Percentiles rank a stretch among this genome's conserved stretches.
These are phyloP conservation scores for Penicillium digitatum DNA, from an alignment of 2,329 filamentous ascomycete genomes.

Conservation along the genomic window DNA sequence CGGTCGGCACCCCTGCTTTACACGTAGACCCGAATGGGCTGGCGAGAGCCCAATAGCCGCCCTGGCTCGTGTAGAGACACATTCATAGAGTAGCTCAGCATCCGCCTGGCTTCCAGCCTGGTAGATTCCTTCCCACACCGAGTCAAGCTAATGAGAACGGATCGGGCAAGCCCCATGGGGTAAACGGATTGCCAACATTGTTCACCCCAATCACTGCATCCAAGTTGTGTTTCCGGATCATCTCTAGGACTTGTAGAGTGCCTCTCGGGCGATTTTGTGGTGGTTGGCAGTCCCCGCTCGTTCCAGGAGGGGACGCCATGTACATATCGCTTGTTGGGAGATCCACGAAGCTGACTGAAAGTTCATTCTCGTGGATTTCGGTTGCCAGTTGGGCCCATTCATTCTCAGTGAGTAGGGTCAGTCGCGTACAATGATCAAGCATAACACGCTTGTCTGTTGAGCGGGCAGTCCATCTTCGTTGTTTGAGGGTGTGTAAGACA, in stretches of 20 bases:
- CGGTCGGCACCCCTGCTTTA: slow-evolving; percentile 12
- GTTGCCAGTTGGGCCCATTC: slow-evolving; percentile 51
- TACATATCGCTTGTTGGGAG: slow-evolving; percentile 68
- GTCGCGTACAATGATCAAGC: slow-evolving; percentile 65
- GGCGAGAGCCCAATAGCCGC: slow-evolving; percentile 32
- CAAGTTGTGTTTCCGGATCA: slow-evolving; percentile 58
- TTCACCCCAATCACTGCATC: slow-evolving; percentile 63
- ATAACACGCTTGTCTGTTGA: slow-evolving; percentile 50
- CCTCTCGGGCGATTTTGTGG: slow-evolving; percentile 47
- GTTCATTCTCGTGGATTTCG: slow-evolving; percentile 44
- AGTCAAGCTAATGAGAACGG: slow-evolving; percentile 60
- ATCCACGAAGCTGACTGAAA: slow-evolving; percentile 65
- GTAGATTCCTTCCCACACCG: slow-evolving; percentile 62
- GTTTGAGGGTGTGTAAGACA: slow-evolving; percentile 51
- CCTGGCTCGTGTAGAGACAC: slow-evolving; percentile 46
- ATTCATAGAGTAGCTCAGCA: slow-evolving; percentile 56
- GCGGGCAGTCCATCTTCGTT: slow-evolving; percentile 47
- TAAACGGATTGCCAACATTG: slow-evolving; percentile 72
- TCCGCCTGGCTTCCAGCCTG: slow-evolving; percentile 61
- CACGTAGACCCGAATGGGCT: background rate
- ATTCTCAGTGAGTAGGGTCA: slow-evolving; percentile 53
- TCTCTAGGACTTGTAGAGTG: slow-evolving; percentile 58
- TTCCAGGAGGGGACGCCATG: slow-evolving; percentile 58
- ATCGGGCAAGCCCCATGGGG: slow-evolving; percentile 64
- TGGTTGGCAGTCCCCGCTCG: background rate